Percentiles rank a stretch among this genome's conserved stretches.
Conservation (phyloP, 2,329 filamentous ascomycete species). For the Aspergillus sojae region DNA sequence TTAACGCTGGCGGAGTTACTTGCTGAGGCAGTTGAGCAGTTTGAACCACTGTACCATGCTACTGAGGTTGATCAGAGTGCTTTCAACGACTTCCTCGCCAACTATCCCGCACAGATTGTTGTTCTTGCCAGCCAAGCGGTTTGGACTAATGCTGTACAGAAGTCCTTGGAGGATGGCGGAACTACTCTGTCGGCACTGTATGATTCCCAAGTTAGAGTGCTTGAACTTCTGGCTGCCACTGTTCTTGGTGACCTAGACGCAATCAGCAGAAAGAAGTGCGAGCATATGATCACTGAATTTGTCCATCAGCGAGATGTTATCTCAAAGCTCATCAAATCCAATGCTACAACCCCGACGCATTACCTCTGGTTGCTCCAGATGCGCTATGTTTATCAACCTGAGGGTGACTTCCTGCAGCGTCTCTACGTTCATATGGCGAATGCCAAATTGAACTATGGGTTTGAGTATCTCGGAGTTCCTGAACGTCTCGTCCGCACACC, state of each 20-base stretch:
- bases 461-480: conserved; percentile 95
- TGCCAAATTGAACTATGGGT: conserved; percentile 91
- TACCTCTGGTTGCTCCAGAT: conserved; percentile 95
- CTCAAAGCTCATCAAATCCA: conserved; percentile 76
- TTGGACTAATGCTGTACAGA: conserved; percentile 88
- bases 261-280: conserved; percentile 91
- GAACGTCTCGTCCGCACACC: conserved; percentile 96
- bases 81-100: conserved; percentile 77
- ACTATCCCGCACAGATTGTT: conserved; percentile 90
- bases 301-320: conserved; percentile 96
- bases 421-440: conserved; percentile 96
- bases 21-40: conserved; percentile 81
- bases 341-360: conserved; percentile 75
- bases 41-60: conserved; percentile 74
- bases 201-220: conserved; percentile 79
- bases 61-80: conserved; percentile 69
- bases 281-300: conserved; percentile 97
- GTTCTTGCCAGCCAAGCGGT: conserved; percentile 91
- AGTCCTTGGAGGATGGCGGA: conserved; percentile 72
- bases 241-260: conserved; percentile 87
- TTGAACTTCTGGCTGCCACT: conserved; percentile 82
- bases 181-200: conserved; percentile 70
- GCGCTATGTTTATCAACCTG: conserved; percentile 86
- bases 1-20: conserved; percentile 87
- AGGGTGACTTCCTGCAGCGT: conserved; percentile 79